Base-by-base conservation (phyloP, 805 yeast species). In the Candida endomychidarum region DNA sequence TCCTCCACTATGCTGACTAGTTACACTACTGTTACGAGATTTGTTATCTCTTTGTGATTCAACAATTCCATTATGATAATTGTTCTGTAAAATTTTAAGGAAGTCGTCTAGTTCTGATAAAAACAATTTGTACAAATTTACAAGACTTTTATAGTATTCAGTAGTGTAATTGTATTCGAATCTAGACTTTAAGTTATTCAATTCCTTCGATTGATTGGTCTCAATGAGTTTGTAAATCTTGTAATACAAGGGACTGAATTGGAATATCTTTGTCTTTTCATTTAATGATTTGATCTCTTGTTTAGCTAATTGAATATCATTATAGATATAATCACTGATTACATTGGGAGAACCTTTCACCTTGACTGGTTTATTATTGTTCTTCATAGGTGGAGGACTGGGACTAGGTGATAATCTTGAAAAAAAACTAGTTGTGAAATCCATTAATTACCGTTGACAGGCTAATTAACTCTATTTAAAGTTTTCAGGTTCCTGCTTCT, bases 31-130 rank as follows among this genome's bases (percentile, higher is more conserved):
- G n/a, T 19, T 22, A 8, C 14, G 15, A 45, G 37, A 14, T 15
- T 34, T 27, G 8, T 8, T 16, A 15, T 16, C 31, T 27, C 11
- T 3, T 15, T 32, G 26, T 10, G 16, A 15, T 15, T 40, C 30
- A 36, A 50, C 50, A n/a, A 58, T 37, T 8, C 54, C 54, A 22
- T 56, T 56, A 34, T 51, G 53, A 40, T 59, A 52, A 41, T 52
- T 57, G 40, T 57, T 54, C 29, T 51, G 44, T 27, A 58, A 30
- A 23, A 57, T 44, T 7, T 46, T 51, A 5, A 54, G 34, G 14
- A 58, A 48, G 26, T 53, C 50, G 14, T 47, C 47, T 30, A 46
- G 51, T 24, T 59, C 64, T 5, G 37, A 27, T 11, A 58, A 38
- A 7, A 51, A 49, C 8, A 18, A 18, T 28, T 52, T 57, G 46